phyloP scores from a whole-genome alignment of 495 filamentous ascomycete species.

The Lichenothelia convexa region DNA sequence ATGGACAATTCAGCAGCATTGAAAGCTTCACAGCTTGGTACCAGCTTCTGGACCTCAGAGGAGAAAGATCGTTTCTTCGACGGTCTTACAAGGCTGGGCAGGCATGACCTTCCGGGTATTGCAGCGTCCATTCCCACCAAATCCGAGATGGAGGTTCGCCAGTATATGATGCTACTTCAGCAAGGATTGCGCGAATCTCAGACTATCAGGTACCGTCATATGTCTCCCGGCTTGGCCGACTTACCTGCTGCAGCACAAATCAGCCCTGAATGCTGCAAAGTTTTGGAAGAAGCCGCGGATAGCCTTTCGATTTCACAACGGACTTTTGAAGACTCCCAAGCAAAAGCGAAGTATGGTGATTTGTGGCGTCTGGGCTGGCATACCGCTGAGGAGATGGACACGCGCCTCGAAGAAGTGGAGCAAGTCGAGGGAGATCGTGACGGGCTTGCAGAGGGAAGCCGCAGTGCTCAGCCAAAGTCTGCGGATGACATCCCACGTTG shows the following conservation, averaged over 20 bases:
- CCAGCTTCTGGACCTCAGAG: conserved; percentile 42
- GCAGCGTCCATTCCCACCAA: conserved; percentile 50
- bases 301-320: conserved; percentile 39
- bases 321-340: conserved; percentile 31
- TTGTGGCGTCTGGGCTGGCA: conserved; percentile 35
- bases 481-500: too few species aligned
- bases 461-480: conserved; percentile 22
- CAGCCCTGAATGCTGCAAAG: conserved; percentile 38
- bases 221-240: conserved; percentile 21
- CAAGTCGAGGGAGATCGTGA: not conserved
- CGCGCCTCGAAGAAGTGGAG: conserved; percentile 1
- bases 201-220: conserved; percentile 7
- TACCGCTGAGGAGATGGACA: conserved; percentile 25
- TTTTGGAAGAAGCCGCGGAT: conserved; percentile 53
- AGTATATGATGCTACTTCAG: conserved; percentile 45
- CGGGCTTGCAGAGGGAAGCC: not conserved
- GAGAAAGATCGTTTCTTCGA: conserved; percentile 60
- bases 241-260: conserved; percentile 61
- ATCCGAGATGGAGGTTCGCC: conserved; percentile 49
- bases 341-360: conserved; percentile 34
- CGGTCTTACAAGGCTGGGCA: conserved; percentile 41
- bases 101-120: conserved; percentile 38
- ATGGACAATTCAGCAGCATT: too few species aligned
- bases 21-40: conserved; percentile 51
- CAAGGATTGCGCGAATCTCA: conserved; percentile 25